Base-by-base conservation (phyloP, 2,329 filamentous ascomycete species). In the Drechmeria coniospora region DNA sequence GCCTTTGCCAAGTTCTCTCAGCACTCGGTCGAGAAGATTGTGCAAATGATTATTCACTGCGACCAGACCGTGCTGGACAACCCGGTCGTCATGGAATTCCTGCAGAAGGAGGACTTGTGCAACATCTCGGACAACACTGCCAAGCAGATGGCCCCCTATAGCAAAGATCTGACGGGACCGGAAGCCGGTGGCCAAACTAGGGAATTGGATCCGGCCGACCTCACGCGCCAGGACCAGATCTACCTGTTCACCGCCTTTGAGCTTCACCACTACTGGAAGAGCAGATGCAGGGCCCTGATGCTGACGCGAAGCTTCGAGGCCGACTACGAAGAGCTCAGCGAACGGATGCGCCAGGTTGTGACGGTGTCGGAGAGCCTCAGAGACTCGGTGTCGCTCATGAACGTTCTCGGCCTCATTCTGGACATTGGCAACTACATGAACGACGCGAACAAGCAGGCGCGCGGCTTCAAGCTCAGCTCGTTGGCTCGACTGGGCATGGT, bases 401-500 rank as follows among this genome's bases (percentile, higher is more conserved):
- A 92, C 39, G 84, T 98, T 25, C 71, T 98, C 31, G 86, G 87
- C 33, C 67, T 95, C 36, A 98, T 98, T 53, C 63, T 98, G 43
- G 87, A 94, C 52, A 93, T 98, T 46, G 90, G 90, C 53, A 98
- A 98, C 55, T 98, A 93, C 65, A 98, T 98, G 90, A 98, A 98
- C 62, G 90, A 95, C 49, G 79, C 86, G 30, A 95, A 94, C 59
- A 98, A 98, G 60, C 90, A 95, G 57, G 90, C 90, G 4, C 81
- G 79, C 32, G 90, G 90, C 36, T 98, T 98, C 75, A 98, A 98
- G 61, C 72, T 98, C 10, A 90, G 84, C 47, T 94, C 90, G 5
- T 74, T 98, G 26, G 81, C 82, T 16, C 75, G 90, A 30, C 63
- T 98, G 30, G 86, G 79, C 35, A 95, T 98, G 86, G 82, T 95